Evolutionary conservation across 768 basidiomycete species (phyloP).

Genomic region (Phylloporus sp.): DNA sequence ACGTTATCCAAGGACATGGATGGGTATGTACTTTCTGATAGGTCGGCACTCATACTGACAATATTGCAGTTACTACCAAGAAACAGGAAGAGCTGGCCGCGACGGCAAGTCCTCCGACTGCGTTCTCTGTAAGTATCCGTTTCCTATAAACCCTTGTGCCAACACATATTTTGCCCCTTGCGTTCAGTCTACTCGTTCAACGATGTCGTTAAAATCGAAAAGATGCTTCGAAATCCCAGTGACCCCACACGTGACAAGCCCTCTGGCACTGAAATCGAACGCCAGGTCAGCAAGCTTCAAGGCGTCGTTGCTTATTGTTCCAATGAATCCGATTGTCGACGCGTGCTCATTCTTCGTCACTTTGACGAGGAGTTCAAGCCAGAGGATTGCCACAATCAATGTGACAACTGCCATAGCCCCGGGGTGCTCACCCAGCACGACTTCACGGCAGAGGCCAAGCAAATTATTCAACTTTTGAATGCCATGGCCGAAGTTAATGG

Average conservation of each 20-base stretch:
- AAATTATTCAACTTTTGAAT: slow-evolving; percentile 57
- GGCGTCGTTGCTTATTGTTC: slow-evolving; percentile 77
- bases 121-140: slow-evolving; percentile 64
- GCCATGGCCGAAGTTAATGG: slow-evolving; percentile 34
- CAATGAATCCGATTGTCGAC: slow-evolving; percentile 82
- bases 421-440: slow-evolving; percentile 48
- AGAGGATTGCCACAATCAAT: slow-evolving; percentile 59
- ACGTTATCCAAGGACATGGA: slow-evolving; percentile 80
- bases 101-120: slow-evolving; percentile 85
- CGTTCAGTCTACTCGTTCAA: slow-evolving; percentile 57
- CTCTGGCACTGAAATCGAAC: slow-evolving; percentile 51
- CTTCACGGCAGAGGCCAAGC: slow-evolving; percentile 54
- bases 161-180: background rate
- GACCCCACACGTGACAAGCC: slow-evolving; percentile 31
- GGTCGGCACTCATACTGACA: slow-evolving; percentile 1
- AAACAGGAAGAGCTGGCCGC: slow-evolving; percentile 94
- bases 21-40: slow-evolving; percentile 46
- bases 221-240: slow-evolving; percentile 57
- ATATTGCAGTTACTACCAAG: slow-evolving; percentile 74
- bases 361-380: slow-evolving; percentile 81
- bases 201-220: slow-evolving; percentile 54
- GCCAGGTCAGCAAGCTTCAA: slow-evolving; percentile 60
- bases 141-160: background rate
- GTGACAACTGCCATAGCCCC: slow-evolving; percentile 77
- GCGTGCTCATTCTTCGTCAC: slow-evolving; percentile 81